phyloP scores from a whole-genome alignment of 1,284 basidiomycete species.

The Termitomyces sp. region DNA sequence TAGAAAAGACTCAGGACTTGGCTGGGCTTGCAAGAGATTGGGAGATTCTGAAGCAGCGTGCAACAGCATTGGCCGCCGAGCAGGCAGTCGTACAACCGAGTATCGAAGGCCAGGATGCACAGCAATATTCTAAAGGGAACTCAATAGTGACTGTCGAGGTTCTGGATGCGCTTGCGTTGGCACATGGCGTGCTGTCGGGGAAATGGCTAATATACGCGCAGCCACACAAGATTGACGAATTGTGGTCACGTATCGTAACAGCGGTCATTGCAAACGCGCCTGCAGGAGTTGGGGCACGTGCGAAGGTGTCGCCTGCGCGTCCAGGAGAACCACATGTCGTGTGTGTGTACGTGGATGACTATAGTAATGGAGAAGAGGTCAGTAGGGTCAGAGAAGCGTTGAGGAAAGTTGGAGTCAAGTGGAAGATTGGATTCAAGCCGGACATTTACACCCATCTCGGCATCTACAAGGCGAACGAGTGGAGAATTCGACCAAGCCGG shows the following conservation, averaged over 20 bases:
- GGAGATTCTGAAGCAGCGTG: slow-evolving; percentile 10
- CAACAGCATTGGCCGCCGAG: slow-evolving; percentile 6
- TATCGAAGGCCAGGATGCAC: not conserved
- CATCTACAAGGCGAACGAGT: slow-evolving; percentile 34
- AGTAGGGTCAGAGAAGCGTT: slow-evolving; percentile 26
- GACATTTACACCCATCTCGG: slow-evolving; percentile 35
- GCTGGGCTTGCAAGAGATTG: slow-evolving; percentile 12
- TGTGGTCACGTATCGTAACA: slow-evolving; percentile 30
- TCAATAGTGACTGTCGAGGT: slow-evolving; percentile 24
- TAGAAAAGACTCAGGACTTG: slow-evolving; percentile 8
- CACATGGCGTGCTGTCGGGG: slow-evolving; percentile 26
- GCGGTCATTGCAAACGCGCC: slow-evolving; percentile 14
- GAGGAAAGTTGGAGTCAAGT: slow-evolving; percentile 26
- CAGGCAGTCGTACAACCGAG: not conserved
- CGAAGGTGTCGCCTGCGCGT: slow-evolving; percentile 30
- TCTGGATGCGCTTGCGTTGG: slow-evolving; percentile 29
- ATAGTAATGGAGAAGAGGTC: slow-evolving; percentile 29
- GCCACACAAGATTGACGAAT: slow-evolving; percentile 24
- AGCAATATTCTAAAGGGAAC: not conserved
- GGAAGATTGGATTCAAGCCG: slow-evolving; percentile 36
- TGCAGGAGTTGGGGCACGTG: slow-evolving; percentile 17
- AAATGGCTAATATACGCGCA: slow-evolving; percentile 35
- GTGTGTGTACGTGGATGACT: slow-evolving; percentile 34
- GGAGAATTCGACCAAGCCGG: slow-evolving; percentile 30
- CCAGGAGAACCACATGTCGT: slow-evolving; percentile 30